Evolutionary conservation across 805 yeast species (phyloP), one percentile per base, ranked within the genome.

Genomic region (Starmerella asiatica): DNA sequence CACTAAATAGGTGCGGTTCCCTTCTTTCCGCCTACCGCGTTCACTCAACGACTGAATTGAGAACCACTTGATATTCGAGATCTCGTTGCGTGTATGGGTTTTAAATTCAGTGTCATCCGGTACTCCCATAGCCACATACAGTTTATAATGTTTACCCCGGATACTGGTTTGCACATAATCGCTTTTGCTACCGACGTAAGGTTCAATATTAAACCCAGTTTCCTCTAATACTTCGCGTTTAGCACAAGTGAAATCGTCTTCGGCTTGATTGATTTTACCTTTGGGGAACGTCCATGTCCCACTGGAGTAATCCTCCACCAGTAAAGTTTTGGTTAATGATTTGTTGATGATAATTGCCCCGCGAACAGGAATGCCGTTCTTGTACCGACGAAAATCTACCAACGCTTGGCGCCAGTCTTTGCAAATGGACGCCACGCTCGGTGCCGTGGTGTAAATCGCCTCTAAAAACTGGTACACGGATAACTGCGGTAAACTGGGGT

Each of bases 261-360:
- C 99, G 55, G 78, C 93, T 56, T 91, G 86, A 29, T 93, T 82
- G 42, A 91, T 91, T 60, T 91, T 91, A 5, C 99, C 99, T 57
- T 94, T 68, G 5, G 99, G 99, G 54, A 91, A 91, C 6, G 94
- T 80, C 97, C 97, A 91, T n/a, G 68, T 57, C 24, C 64, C 61
- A 11, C 85, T 71, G 47, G 82, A 93, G 36, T 76, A 75, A 3
- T 95, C 96, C 55, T 82, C 76, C 4, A 91, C 93, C 47, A 91
- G 62, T 21, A 93, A 56, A 9, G 83, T 64, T 54, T 81, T 83
- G 40, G 75, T 71, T 63, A 84, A 57, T 26, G 69, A 70, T 38
- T 70, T 65, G 55, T 83, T 85, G 53, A 91, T 69, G 38, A 93
- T 65, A 7, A 94, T 94, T 33, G 88, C 91, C 24, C 99, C 99